Percentiles rank a stretch among this genome's conserved stretches.
Conservation (phyloP, 805 yeast species). For the Henningerozyma blattae region DNA sequence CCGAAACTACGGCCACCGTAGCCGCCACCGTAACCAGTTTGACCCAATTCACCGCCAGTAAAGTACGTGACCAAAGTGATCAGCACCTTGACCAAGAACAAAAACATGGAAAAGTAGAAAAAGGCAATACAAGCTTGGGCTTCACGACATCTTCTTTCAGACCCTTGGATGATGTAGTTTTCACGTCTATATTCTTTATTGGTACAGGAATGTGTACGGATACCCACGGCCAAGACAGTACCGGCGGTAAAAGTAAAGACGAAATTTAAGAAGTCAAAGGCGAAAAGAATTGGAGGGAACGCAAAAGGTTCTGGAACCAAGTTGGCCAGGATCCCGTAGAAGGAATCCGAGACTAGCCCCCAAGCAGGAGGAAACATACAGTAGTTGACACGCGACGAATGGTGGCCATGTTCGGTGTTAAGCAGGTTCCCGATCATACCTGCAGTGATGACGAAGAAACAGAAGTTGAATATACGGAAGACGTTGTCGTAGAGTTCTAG, state of each 20-base stretch:
- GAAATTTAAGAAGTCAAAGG: constrained; percentile 75
- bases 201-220: constrained; percentile 75
- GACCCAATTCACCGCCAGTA: constrained; percentile 20
- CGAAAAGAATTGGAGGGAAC: constrained; percentile 70
- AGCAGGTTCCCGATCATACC: constrained; percentile 88
- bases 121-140: constrained; percentile 79
- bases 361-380: constrained; percentile 80
- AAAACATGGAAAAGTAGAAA: constrained; percentile 72
- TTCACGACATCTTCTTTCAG: constrained; percentile 81
- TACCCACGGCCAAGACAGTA: constrained; percentile 85
- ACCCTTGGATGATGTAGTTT: constrained; percentile 68
- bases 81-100: constrained; percentile 53
- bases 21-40: constrained; percentile 20
- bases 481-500: constrained; percentile 64
- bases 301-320: constrained; percentile 62
- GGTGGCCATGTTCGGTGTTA: constrained; percentile 41
- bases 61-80: constrained; percentile 41
- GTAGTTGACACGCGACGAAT: constrained; percentile 74
- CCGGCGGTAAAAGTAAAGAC: constrained; percentile 93
- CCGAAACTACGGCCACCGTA: constrained; percentile 5
- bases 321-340: constrained; percentile 71
- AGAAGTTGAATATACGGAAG: constrained; percentile 64
- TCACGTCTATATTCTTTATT: constrained; percentile 49
- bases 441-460: constrained; percentile 63
- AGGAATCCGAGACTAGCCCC: constrained; percentile 66